A percentile compares a stretch with the other conserved stretches of the same genome.
Conservation (phyloP, 805 yeast species). For the Saccharomycopsis guyanensis region DNA sequence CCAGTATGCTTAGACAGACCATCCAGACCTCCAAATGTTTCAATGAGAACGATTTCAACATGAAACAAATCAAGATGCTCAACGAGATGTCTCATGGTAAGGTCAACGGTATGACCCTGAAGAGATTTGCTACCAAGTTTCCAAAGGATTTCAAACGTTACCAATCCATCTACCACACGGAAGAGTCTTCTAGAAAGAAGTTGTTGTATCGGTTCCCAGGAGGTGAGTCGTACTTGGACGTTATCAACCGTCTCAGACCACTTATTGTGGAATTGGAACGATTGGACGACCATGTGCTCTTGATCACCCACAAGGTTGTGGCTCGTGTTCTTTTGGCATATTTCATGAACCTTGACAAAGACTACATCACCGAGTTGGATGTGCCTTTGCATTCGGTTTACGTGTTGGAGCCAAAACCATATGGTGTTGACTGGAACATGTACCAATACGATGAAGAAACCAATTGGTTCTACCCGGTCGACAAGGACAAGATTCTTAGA, state of each 20-base stretch:
- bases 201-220: constrained; percentile 89
- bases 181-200: constrained; percentile 55
- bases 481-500: constrained; percentile 34
- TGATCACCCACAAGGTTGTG: constrained; percentile 87
- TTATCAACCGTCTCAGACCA: constrained; percentile 81
- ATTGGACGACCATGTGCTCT: constrained; percentile 75
- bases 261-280: constrained; percentile 89
- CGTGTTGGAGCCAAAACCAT: constrained; percentile 86
- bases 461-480: constrained; percentile 72
- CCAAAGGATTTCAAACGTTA: constrained; percentile 66
- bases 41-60: constrained; percentile 63
- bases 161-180: constrained; percentile 33
- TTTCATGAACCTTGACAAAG: constrained; percentile 74
- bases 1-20: constrained; percentile 75
- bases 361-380: constrained; percentile 81
- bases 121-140: constrained; percentile 60
- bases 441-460: constrained; percentile 75
- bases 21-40: constrained; percentile 71
- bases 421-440: constrained; percentile 89
- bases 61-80: constrained; percentile 87
- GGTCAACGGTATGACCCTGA: constrained; percentile 86
- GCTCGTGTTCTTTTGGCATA: constrained; percentile 82
- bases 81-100: constrained; percentile 92
- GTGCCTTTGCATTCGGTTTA: constrained; percentile 90
- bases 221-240: constrained; percentile 94